A percentile compares a stretch with the other conserved stretches of the same genome.
Conservation (phyloP, 768 basidiomycete species). For the Trametopsis cervina region DNA sequence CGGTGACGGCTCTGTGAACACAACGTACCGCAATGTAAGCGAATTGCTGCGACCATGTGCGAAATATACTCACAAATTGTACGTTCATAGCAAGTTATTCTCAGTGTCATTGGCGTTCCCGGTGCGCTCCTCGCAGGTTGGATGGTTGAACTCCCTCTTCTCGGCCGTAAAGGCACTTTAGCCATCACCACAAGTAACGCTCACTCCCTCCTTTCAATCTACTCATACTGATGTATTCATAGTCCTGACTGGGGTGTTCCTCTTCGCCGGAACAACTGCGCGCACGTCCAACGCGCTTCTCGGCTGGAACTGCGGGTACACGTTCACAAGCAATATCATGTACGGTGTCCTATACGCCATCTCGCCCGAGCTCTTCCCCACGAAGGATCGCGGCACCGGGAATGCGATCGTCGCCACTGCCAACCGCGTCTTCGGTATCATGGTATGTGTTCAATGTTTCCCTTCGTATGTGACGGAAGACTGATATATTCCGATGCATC, state of each 20-base stretch:
- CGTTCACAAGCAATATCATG: slow-evolving; percentile 51
- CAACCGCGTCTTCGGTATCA: slow-evolving; percentile 54
- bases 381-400: slow-evolving; percentile 48
- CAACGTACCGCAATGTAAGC: slow-evolving; percentile 66
- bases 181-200: slow-evolving; percentile 39
- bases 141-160: slow-evolving; percentile 40
- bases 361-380: slow-evolving; percentile 48
- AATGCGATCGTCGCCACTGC: slow-evolving; percentile 45
- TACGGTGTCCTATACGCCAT: slow-evolving; percentile 38
- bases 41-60: background rate
- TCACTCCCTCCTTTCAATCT: background rate
- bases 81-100: slow-evolving; percentile 40
- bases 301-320: slow-evolving; percentile 54
- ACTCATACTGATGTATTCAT: slow-evolving; percentile 15
- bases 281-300: slow-evolving; percentile 44
- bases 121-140: slow-evolving; percentile 51
- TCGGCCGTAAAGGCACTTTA: slow-evolving; percentile 50
- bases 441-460: slow-evolving; percentile 36
- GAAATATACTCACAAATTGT: background rate
- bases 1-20: slow-evolving; percentile 62
- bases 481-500: too few relatives aligned
- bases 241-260: slow-evolving; percentile 50
- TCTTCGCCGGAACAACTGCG: slow-evolving; percentile 51
- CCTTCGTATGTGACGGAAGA: too few relatives aligned
- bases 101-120: slow-evolving; percentile 51